A percentile compares a stretch with the other conserved stretches of the same genome.
These are phyloP conservation scores for Solidago caesia DNA, from an alignment of 129 eudicot species.

Conservation along the genomic window DNA sequence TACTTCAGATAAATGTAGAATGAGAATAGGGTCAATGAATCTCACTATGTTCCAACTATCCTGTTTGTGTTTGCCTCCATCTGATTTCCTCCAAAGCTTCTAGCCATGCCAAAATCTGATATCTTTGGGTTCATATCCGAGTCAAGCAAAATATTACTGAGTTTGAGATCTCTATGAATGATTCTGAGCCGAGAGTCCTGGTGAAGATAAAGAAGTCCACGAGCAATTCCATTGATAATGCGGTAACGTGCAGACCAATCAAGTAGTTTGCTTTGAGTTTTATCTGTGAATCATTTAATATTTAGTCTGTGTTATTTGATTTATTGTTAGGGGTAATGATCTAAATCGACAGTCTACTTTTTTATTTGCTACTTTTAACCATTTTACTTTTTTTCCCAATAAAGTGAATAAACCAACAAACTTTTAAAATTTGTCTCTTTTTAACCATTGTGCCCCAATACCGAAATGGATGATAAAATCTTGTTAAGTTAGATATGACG, in stretches of 20 bases:
- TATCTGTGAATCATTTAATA: slow-evolving; percentile 12
- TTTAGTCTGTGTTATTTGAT: background rate
- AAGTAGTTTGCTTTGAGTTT: slow-evolving; percentile 20
- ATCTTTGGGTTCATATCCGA: slow-evolving; percentile 13
- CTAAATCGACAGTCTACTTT: background rate
- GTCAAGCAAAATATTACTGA: slow-evolving; percentile 13
- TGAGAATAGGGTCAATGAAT: background rate
- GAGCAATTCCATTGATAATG: slow-evolving; percentile 39
- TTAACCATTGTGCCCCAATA: background rate
- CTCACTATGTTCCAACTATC: slow-evolving; percentile 41
- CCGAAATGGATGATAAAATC: background rate
- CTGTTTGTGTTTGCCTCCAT: slow-evolving; percentile 11
- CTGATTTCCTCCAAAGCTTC: slow-evolving; percentile 4
- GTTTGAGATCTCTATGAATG: slow-evolving; percentile 19
- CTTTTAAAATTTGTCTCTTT: background rate
- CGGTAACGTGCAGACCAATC: slow-evolving; percentile 33
- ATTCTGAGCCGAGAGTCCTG: slow-evolving; percentile 36
- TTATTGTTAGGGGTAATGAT: background rate
- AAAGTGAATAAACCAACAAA: background rate
- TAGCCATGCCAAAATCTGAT: slow-evolving; percentile 21
- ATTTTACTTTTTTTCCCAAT: background rate
- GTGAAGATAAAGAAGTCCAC: slow-evolving; percentile 44
- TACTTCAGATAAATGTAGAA: background rate
- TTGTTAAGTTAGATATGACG: too few species aligned
- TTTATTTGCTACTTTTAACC: background rate